These are phyloP conservation scores for Kokia cookei DNA, from an alignment of 441 rosid species.

Conservation along the genomic window DNA sequence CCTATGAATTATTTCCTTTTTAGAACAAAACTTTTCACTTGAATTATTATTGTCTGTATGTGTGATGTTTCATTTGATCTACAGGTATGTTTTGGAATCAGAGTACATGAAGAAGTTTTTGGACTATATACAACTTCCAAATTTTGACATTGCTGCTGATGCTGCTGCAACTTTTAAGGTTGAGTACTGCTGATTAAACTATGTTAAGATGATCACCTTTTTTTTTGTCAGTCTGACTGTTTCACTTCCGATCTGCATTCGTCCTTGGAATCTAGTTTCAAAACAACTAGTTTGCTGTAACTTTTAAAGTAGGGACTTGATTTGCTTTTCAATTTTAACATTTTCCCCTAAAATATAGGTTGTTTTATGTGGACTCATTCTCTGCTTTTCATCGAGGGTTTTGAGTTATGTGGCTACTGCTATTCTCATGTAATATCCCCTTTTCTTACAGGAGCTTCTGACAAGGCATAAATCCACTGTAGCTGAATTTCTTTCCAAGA, in stretches of 20 bases:
- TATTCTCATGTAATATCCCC: conserved; percentile 10
- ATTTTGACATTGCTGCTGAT: conserved; percentile 96
- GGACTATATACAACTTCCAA: conserved; percentile 87
- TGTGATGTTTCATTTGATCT: conserved; percentile 7
- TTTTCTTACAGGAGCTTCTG: conserved; percentile 62
- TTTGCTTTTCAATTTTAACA: not conserved
- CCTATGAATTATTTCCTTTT: not conserved
- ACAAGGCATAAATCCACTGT: conserved; percentile 98
- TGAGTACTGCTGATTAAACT: conserved; percentile 2
- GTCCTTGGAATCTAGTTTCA: not conserved
- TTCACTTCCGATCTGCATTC: not conserved
- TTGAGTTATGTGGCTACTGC: not conserved
- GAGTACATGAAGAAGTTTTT: conserved; percentile 81
- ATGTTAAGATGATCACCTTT: not conserved
- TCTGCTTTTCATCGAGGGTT: not conserved
- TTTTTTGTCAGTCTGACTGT: not conserved
- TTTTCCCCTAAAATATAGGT: not conserved
- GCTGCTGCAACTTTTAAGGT: conserved; percentile 99
- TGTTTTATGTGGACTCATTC: not conserved
- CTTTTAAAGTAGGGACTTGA: not conserved
- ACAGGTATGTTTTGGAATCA: conserved; percentile 87
- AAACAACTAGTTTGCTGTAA: not conserved
- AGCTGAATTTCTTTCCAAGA: conserved; percentile 84
- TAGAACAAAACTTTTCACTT: not conserved
- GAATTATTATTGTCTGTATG: not conserved